Base-by-base conservation (phyloP, 1,284 basidiomycete genomes). In the Malassezia equina region DNA sequence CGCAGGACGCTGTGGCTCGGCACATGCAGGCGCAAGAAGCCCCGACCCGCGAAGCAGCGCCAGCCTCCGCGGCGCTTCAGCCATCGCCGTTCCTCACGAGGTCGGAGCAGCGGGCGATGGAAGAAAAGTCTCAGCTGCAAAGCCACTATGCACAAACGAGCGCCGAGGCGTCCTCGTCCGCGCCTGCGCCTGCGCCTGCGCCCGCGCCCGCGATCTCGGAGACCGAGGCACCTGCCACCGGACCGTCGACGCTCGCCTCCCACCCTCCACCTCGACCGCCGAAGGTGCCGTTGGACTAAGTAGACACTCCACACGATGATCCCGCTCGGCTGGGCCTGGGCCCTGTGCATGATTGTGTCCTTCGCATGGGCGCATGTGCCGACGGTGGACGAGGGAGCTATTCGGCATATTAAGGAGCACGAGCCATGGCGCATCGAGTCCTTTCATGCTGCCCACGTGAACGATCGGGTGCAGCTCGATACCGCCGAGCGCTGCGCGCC, bases 361-460 rank as follows among this genome's bases (percentile, higher is more conserved):
- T 12, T 43, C 4, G 41, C 19, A 15, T 43, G 27, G 41, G 41
- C 12, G 24, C 2, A 24, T 39, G 47, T 55, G 15, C 52, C 52
- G n/a, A 12, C 19, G 17, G 28, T 55, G 1, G 29, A 42, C 12
- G 15, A 23, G 5, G 40, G 29, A 15, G 40, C 17, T 13, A 39
- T 34, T 6, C 46, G 40, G 11, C 40, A 28, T 15, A 29, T 48
- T 7, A 25, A 47, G 2, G 24, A 34, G 17, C 7, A 25, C 3
- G 32, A 48, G 31, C 47, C 47, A 17, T 34, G 47, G 47, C 47
- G 47, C 21, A 39, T 49, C 7, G 19, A 39, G 24, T 6, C 32
- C 11, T 44, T 57, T 17, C 55, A 65, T 32, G 55, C 62, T 15
- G 64, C 65, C 51, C 53, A 60, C 11, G 58, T 58, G 2, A 52